phyloP scores from a whole-genome alignment of 495 filamentous ascomycete species.

The Poronia punctata region DNA sequence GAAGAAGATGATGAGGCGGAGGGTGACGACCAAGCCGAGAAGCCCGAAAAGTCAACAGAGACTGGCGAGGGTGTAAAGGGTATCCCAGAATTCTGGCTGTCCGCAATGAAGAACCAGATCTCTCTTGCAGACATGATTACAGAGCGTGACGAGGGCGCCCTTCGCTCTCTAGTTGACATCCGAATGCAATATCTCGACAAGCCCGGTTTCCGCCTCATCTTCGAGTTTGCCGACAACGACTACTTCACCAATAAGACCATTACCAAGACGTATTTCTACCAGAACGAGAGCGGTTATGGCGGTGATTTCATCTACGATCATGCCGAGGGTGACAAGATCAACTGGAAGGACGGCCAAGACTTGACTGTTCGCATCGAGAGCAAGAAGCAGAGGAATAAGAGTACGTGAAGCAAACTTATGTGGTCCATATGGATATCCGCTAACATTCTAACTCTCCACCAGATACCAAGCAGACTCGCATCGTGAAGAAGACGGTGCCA shows the following conservation, averaged over 20 bases:
- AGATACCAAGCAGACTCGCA: conserved; percentile 98
- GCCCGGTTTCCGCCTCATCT: conserved; percentile 95
- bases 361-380: conserved; percentile 90
- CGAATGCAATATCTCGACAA: conserved; percentile 98
- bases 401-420: conserved; percentile 48
- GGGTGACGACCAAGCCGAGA: conserved; percentile 44
- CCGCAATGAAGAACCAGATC: conserved; percentile 98
- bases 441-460: conserved; percentile 8
- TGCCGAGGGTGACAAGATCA: conserved; percentile 94
- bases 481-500: conserved; percentile 97
- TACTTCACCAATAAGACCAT: conserved; percentile 96
- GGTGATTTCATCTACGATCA: conserved; percentile 99
- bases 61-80: conserved; percentile 49
- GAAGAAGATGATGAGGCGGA: conserved; percentile 69
- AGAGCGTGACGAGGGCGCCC: conserved; percentile 86
- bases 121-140: conserved; percentile 97
- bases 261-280: conserved; percentile 98
- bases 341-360: conserved; percentile 91
- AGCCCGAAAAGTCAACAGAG: conserved; percentile 41
- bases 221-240: conserved; percentile 90
- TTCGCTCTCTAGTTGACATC: conserved; percentile 87
- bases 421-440: conserved; percentile 14
- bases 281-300: conserved; percentile 95
- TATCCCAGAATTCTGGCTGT: conserved; percentile 99
- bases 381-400: conserved; percentile 99